A percentile compares a stretch with the other conserved stretches of the same genome.
Evolutionary conservation across 2,329 filamentous ascomycete species (phyloP).

Genomic region (Pestalotiopsis sp.): DNA sequence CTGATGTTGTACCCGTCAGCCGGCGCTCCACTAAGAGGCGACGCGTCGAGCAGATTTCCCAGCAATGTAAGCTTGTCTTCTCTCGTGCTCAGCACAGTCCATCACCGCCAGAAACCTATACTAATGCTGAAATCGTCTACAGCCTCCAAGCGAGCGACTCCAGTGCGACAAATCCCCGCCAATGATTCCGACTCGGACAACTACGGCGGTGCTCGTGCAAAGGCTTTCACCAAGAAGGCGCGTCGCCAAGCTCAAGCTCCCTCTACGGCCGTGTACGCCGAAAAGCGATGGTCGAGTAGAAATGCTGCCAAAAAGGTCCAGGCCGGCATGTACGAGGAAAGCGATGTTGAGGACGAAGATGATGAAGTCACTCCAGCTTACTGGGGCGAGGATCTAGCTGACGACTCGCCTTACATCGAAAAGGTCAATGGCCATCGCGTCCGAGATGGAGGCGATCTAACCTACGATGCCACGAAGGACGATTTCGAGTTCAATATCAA

Average conservation of each 20-base stretch:
- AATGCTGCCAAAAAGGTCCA: conserved; percentile 72
- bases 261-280: conserved; percentile 67
- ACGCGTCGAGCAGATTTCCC: conserved; percentile 63
- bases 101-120: neutral
- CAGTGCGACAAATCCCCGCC: conserved; percentile 53
- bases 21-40: conserved; percentile 68
- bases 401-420: conserved; percentile 85
- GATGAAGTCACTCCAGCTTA: conserved; percentile 70
- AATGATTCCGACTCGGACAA: conserved; percentile 72
- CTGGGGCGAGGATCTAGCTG: conserved; percentile 71
- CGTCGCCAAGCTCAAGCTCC: conserved; percentile 68
- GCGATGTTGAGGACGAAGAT: conserved; percentile 67
- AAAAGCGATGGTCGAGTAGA: conserved; percentile 90
- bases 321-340: conserved; percentile 65
- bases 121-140: conserved; percentile 17
- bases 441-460: conserved; percentile 65
- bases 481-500: conserved; percentile 95
- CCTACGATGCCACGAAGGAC: conserved; percentile 60
- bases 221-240: conserved; percentile 73
- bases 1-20: conserved; percentile 62
- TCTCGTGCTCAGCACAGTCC: conserved; percentile 6
- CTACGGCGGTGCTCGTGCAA: conserved; percentile 76
- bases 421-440: conserved; percentile 85
- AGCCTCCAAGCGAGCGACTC: conserved; percentile 65
- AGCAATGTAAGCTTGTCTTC: conserved; percentile 54